Evolutionary conservation across 116 monocot species (phyloP).

Genomic region (Papilionanthe hybrid): DNA sequence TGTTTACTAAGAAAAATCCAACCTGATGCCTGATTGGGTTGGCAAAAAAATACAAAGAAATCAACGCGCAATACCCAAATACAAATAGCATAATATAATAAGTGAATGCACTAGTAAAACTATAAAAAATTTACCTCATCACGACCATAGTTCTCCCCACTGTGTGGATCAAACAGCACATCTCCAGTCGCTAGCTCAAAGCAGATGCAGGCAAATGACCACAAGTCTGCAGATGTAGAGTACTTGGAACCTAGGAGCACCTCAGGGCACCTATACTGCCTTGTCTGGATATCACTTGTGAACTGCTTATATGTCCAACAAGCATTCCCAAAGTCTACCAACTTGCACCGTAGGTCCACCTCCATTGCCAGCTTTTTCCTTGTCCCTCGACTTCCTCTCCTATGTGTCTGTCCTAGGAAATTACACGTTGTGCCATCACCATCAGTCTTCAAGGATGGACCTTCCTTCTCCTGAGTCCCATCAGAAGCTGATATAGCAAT

Average conservation of each 20-base stretch:
- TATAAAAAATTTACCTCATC: slow-evolving; percentile 65
- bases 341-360: slow-evolving; percentile 73
- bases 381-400: slow-evolving; percentile 55
- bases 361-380: slow-evolving; percentile 75
- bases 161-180: slow-evolving; percentile 98
- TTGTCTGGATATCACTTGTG: slow-evolving; percentile 95
- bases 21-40: background rate
- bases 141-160: slow-evolving; percentile 84
- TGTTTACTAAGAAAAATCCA: background rate
- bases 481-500: slow-evolving; percentile 9
- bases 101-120: background rate
- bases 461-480: slow-evolving; percentile 26
- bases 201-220: slow-evolving; percentile 98
- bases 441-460: slow-evolving; percentile 20
- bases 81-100: background rate
- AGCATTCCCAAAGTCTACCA: slow-evolving; percentile 99
- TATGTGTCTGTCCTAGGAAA: slow-evolving; percentile 16
- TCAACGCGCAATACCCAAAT: background rate
- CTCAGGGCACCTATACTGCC: slow-evolving; percentile 95
- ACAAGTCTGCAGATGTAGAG: slow-evolving; percentile 90
- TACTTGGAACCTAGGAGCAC: slow-evolving; percentile 95
- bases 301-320: slow-evolving; percentile 99
- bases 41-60: background rate
- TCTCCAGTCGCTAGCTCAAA: slow-evolving; percentile 96
- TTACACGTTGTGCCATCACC: background rate